phyloP scores from a whole-genome alignment of 2,329 filamentous ascomycete species.

The Botryotinia convoluta region DNA sequence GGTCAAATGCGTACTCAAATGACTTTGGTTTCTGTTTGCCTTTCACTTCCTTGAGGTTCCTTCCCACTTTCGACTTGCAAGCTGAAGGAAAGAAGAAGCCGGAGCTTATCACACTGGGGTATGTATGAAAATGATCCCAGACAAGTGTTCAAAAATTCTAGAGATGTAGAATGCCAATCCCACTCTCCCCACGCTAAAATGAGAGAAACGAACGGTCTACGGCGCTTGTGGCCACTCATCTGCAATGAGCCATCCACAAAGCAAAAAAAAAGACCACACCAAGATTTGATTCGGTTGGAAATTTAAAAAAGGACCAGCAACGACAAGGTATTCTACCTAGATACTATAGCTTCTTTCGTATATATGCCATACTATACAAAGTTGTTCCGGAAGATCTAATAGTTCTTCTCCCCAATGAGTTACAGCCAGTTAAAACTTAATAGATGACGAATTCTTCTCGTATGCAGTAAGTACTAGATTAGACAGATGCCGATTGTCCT shows the following conservation, averaged over 20 bases:
- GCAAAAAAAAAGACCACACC: background rate
- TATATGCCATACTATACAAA: background rate
- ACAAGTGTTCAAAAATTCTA: slow-evolving; percentile 1
- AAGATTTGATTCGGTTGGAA: slow-evolving; percentile 8
- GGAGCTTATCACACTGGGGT: slow-evolving; percentile 8
- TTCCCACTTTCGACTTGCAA: slow-evolving; percentile 18
- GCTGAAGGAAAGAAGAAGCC: slow-evolving; percentile 18
- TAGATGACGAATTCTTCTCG: slow-evolving; percentile 7
- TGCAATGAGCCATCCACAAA: slow-evolving; percentile 18
- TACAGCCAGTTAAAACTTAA: background rate
- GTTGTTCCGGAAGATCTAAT: background rate
- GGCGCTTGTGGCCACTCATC: slow-evolving; percentile 15
- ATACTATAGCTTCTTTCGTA: slow-evolving; percentile 1
- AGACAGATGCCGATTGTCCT: background rate
- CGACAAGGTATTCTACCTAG: background rate
- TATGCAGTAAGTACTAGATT: background rate
- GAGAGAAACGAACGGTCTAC: slow-evolving; percentile 7
- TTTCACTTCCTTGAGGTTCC: slow-evolving; percentile 4
- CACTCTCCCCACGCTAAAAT: slow-evolving; percentile 20
- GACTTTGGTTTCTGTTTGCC: slow-evolving; percentile 3
- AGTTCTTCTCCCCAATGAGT: background rate
- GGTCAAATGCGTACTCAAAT: slow-evolving; percentile 14
- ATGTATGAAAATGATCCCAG: slow-evolving; percentile 12
- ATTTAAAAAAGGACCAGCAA: background rate
- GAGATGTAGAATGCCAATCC: slow-evolving; percentile 2